Evolutionary conservation across 192 early-diverging fungal species (phyloP).

Genomic region (Rhizophagus prolifer): DNA sequence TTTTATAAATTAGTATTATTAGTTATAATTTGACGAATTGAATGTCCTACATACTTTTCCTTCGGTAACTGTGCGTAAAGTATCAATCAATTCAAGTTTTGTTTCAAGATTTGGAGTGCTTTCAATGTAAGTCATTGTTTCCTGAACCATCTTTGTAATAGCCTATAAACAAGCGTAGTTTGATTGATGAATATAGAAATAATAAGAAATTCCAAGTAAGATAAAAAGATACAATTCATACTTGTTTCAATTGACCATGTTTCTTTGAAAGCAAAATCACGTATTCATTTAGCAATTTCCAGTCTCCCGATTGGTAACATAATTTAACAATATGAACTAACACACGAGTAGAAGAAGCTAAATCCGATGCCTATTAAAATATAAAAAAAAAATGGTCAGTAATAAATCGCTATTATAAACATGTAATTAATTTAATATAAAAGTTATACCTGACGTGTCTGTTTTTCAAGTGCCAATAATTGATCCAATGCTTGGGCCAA

Average conservation of each 20-base stretch:
- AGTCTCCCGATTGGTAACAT: constrained; percentile 71
- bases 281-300: constrained; percentile 90
- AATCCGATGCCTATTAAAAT: constrained; percentile 71
- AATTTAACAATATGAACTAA: constrained; percentile 78
- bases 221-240: constrained; percentile 36
- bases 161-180: constrained; percentile 53
- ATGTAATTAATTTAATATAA: neutral
- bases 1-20: neutral
- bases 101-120: constrained; percentile 76
- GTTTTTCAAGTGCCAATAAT: constrained; percentile 87
- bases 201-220: neutral
- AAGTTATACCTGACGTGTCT: constrained; percentile 78
- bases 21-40: neutral
- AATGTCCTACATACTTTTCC: constrained; percentile 70
- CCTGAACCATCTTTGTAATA: constrained; percentile 92
- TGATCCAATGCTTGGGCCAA: constrained; percentile 86
- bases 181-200: neutral
- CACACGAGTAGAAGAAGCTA: constrained; percentile 84
- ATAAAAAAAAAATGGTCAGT: neutral
- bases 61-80: constrained; percentile 92
- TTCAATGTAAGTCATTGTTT: constrained; percentile 87
- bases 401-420: neutral
- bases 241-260: constrained; percentile 90
- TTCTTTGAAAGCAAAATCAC: constrained; percentile 94
- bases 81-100: constrained; percentile 91